Percentiles rank a stretch among this genome's conserved stretches.
Conservation (phyloP, 345 rosid species). For the Arabis hirsuta region DNA sequence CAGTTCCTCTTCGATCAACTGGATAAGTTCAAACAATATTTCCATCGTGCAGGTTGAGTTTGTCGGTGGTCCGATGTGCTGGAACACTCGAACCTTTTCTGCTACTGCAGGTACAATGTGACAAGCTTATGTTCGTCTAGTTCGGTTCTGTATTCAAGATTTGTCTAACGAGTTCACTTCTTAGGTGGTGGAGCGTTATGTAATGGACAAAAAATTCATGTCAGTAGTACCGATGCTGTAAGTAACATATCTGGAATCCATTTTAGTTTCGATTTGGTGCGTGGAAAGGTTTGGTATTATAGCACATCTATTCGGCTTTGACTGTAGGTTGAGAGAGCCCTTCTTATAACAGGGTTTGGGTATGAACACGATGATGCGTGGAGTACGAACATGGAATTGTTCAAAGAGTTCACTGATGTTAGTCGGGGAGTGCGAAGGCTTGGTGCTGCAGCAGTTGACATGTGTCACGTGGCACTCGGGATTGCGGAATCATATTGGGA, state of each 20-base stretch:
- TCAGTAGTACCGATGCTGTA: conserved; percentile 76
- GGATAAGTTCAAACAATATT: background rate
- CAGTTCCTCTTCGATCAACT: background rate
- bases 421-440: conserved; percentile 96
- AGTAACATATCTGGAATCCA: conserved; percentile 28
- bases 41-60: conserved; percentile 72
- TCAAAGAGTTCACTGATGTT: conserved; percentile 91
- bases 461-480: conserved; percentile 97
- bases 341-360: conserved; percentile 97
- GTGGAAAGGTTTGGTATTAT: background rate
- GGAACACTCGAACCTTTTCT: conserved; percentile 86
- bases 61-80: conserved; percentile 96
- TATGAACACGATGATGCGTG: conserved; percentile 95
- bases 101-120: conserved; percentile 76
- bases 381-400: conserved; percentile 83
- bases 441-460: conserved; percentile 98
- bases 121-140: conserved; percentile 6
- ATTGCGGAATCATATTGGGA: conserved; percentile 95
- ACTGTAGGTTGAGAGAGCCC: conserved; percentile 83
- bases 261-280: background rate
- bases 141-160: conserved; percentile 13
- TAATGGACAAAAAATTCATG: conserved; percentile 78
- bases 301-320: background rate
- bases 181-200: conserved; percentile 97
- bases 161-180: conserved; percentile 32